phyloP scores from a whole-genome alignment of 345 rosid genomes.

The Salix brachista region DNA sequence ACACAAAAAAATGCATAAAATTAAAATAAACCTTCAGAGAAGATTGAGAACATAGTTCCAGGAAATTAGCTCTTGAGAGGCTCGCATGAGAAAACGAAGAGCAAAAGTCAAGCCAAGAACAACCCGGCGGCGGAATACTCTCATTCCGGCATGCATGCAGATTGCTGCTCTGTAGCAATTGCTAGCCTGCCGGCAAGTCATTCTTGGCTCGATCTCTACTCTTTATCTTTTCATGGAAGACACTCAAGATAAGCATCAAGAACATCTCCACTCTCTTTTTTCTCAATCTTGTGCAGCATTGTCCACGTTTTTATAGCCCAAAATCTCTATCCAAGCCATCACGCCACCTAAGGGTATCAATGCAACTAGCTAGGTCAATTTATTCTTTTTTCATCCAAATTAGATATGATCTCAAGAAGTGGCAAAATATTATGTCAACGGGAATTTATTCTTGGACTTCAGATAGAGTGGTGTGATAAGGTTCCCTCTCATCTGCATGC shows the following conservation, averaged over 20 bases:
- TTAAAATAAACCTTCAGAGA: neutral
- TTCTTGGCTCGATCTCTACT: neutral
- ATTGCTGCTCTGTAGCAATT: neutral
- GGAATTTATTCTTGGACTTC: neutral
- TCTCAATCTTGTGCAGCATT: neutral
- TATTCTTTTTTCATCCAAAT: neutral
- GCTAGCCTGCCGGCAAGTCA: neutral
- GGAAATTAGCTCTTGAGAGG: neutral
- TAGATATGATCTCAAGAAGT: neutral
- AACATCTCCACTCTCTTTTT: neutral
- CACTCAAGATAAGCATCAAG: neutral
- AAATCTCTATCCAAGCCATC: neutral
- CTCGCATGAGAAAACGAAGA: constrained; percentile 6
- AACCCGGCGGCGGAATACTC: neutral
- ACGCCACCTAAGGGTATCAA: neutral
- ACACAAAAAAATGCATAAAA: neutral
- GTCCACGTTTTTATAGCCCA: neutral
- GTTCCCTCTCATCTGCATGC: neutral
- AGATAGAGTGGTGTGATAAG: neutral
- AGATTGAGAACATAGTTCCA: neutral
- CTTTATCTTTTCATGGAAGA: neutral
- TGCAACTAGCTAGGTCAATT: neutral
- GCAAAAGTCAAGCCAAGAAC: constrained; percentile 1
- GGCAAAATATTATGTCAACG: neutral
- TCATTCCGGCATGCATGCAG: neutral